Conservation (phyloP, 1,284 basidiomycete species). For the Melampsora larici-populina region DNA sequence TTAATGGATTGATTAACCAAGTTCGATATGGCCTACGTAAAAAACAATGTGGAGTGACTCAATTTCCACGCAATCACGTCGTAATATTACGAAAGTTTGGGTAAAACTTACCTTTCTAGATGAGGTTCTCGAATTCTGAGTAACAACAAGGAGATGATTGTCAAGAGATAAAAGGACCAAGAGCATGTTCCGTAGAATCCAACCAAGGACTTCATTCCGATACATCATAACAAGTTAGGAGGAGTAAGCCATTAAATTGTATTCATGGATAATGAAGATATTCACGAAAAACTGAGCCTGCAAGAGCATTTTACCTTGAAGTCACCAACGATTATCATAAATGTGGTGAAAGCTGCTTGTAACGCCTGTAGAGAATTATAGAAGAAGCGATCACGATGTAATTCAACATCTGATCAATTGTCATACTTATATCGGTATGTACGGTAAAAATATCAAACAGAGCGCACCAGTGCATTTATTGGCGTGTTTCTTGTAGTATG, state of each 20-base stretch:
- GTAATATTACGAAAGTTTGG: background rate
- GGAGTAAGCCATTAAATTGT: constrained; percentile 60
- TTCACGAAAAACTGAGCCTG: constrained; percentile 51
- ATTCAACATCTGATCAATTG: background rate
- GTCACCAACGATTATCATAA: constrained; percentile 77
- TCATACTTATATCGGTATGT: background rate
- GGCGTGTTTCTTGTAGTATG: constrained; percentile 74
- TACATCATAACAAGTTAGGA: background rate
- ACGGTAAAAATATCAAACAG: background rate
- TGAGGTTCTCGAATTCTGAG: constrained; percentile 85
- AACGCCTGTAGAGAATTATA: constrained; percentile 56
- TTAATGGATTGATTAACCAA: constrained; percentile 83
- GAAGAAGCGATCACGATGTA: background rate
- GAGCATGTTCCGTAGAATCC: constrained; percentile 67
- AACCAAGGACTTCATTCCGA: constrained; percentile 46
- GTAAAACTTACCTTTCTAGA: constrained; percentile 64
- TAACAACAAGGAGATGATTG: constrained; percentile 81
- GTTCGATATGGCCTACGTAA: constrained; percentile 72
- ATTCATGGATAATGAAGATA: constrained; percentile 58
- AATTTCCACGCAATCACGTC: background rate
- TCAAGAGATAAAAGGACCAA: constrained; percentile 88
- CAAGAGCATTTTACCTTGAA: constrained; percentile 56
- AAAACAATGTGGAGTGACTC: constrained; percentile 50
- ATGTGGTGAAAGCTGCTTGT: constrained; percentile 68
- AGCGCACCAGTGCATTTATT: constrained; percentile 66